Conservation (phyloP, 441 rosid species). For the Populus hybrid region DNA sequence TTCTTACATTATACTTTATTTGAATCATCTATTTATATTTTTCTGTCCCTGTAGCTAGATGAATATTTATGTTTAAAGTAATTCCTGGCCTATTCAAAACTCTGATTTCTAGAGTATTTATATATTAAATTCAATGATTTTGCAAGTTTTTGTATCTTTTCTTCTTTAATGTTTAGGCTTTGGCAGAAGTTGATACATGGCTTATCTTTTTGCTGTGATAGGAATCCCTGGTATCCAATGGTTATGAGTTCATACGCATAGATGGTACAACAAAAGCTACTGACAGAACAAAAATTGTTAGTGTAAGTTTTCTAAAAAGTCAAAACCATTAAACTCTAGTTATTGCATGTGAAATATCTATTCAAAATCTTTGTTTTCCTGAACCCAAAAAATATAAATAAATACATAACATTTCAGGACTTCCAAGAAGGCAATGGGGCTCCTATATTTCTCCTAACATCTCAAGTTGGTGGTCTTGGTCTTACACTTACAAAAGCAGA, state of each 20-base stretch:
- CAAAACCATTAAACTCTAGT: background rate
- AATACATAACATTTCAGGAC: slow-evolving; percentile 40
- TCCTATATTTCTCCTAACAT: slow-evolving; percentile 84
- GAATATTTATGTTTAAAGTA: background rate
- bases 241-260: slow-evolving; percentile 72
- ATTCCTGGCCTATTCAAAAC: background rate
- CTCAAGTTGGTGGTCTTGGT: slow-evolving; percentile 99
- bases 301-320: slow-evolving; percentile 42
- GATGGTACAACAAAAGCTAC: slow-evolving; percentile 92
- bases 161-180: background rate
- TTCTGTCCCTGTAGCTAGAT: background rate
- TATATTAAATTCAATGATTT: background rate
- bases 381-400: background rate
- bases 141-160: background rate
- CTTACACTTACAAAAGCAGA: slow-evolving; percentile 96
- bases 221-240: slow-evolving; percentile 67
- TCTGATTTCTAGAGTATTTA: background rate
- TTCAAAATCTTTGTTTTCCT: slow-evolving; percentile 17
- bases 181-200: background rate
- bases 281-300: slow-evolving; percentile 78
- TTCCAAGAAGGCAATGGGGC: slow-evolving; percentile 79
- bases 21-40: background rate
- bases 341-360: background rate
- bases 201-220: slow-evolving; percentile 21
- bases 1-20: too few species aligned